phyloP scores from a whole-genome alignment of 1,139 yeast species.

The Komagataea norvegica region DNA sequence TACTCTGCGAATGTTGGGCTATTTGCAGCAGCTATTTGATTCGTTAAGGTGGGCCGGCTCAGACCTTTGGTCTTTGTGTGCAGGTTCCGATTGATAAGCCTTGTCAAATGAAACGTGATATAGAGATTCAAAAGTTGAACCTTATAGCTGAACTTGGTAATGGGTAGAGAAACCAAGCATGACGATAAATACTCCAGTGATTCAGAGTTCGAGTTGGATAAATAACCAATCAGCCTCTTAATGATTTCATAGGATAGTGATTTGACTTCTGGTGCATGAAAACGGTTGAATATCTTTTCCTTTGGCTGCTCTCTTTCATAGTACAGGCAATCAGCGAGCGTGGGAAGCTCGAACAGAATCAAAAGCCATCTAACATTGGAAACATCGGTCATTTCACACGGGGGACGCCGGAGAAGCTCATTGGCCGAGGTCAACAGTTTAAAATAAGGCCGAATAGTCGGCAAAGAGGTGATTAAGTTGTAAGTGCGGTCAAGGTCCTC shows the following conservation, averaged over 20 bases:
- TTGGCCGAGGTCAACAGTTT: constrained; percentile 47
- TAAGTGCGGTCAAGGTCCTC: constrained; percentile 42
- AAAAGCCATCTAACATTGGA: constrained; percentile 50
- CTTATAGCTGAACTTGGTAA: constrained; percentile 39
- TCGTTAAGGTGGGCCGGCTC: background rate
- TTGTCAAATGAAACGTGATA: constrained; percentile 56
- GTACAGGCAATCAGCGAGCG: constrained; percentile 43
- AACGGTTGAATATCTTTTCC: constrained; percentile 9
- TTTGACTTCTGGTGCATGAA: constrained; percentile 48
- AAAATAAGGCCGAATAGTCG: constrained; percentile 56
- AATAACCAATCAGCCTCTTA: constrained; percentile 60
- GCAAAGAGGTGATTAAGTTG: constrained; percentile 41
- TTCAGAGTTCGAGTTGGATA: constrained; percentile 46
- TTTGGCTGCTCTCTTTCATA: constrained; percentile 22
- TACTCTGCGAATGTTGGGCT: constrained; percentile 17
- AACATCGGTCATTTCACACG: constrained; percentile 27
- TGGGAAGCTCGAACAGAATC: constrained; percentile 60
- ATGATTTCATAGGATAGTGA: constrained; percentile 57
- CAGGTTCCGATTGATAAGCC: constrained; percentile 29
- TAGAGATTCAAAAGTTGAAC: constrained; percentile 57
- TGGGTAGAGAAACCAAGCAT: constrained; percentile 50
- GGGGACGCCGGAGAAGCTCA: constrained; percentile 44
- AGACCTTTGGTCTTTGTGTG: background rate
- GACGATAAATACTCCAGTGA: constrained; percentile 45
- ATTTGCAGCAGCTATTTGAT: background rate